Evolutionary conservation across 1,284 basidiomycete species (phyloP).

Genomic region (Lentinula novae-zelandiae): DNA sequence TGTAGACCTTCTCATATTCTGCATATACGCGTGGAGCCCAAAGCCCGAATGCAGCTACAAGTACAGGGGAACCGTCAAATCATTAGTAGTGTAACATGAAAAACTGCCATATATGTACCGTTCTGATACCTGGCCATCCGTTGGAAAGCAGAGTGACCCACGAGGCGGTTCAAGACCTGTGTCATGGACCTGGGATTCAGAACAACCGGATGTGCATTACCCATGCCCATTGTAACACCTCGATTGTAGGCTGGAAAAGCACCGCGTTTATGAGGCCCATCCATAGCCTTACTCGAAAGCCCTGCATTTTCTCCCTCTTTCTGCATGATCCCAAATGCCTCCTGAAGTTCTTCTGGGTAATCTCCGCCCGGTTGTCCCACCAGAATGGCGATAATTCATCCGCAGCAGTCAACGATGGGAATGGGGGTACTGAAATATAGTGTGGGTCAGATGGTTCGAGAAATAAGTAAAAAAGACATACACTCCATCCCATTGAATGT

Average conservation of each 20-base stretch:
- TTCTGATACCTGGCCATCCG: neutral
- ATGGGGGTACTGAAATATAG: neutral
- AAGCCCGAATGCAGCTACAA: neutral
- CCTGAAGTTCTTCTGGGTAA: neutral
- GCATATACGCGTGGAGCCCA: neutral
- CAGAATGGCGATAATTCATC: neutral
- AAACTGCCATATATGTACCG: neutral
- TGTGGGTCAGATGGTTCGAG: neutral
- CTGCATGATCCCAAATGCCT: neutral
- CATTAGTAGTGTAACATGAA: neutral
- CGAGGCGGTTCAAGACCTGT: neutral
- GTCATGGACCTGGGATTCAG: neutral
- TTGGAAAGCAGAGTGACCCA: neutral
- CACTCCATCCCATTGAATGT: conserved; percentile 1
- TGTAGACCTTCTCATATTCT: neutral
- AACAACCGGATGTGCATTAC: neutral
- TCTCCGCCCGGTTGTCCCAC: neutral
- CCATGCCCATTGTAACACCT: neutral
- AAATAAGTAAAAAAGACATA: neutral
- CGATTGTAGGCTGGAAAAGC: neutral
- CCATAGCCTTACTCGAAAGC: neutral
- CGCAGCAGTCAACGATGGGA: neutral
- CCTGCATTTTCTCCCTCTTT: neutral
- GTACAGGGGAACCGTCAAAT: neutral
- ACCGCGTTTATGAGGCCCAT: neutral